A percentile compares a stretch with the other conserved stretches of the same genome.
phyloP scores from a whole-genome alignment of 805 yeast species.

The Wickerhamiella occidentalis region DNA sequence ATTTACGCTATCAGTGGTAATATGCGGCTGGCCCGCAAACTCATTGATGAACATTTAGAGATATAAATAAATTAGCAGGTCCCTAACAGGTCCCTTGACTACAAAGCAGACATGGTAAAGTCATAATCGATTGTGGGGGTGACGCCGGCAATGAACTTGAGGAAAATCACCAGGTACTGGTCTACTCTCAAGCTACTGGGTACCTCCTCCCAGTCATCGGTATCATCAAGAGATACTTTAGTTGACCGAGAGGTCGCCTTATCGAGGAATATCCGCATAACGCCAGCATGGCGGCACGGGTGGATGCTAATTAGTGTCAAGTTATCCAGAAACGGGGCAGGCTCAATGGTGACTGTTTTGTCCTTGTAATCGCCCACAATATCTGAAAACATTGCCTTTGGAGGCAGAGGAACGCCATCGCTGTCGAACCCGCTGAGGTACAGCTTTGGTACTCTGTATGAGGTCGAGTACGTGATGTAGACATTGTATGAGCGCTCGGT shows the following conservation, averaged over 20 bases:
- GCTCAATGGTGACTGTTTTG: conserved; percentile 93
- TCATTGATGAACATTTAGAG: conserved; percentile 55
- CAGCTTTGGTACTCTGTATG: conserved; percentile 91
- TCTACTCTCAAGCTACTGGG: conserved; percentile 61
- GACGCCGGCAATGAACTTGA: conserved; percentile 91
- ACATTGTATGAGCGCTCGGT: conserved; percentile 46
- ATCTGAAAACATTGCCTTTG: conserved; percentile 89
- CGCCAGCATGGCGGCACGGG: conserved; percentile 91
- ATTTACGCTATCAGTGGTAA: conserved; percentile 73
- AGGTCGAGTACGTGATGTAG: conserved; percentile 84
- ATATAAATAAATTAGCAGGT: conserved; percentile 26
- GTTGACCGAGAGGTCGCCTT: conserved; percentile 40
- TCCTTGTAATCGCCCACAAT: conserved; percentile 83
- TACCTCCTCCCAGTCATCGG: conserved; percentile 50
- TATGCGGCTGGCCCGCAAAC: conserved; percentile 43
- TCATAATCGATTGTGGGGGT: conserved; percentile 97
- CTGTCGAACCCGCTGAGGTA: conserved; percentile 77
- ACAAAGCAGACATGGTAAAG: conserved; percentile 99
- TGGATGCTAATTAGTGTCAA: conserved; percentile 78
- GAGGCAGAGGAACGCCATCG: conserved; percentile 75
- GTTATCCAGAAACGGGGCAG: conserved; percentile 68
- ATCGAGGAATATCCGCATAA: conserved; percentile 78
- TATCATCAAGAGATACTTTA: conserved; percentile 21
- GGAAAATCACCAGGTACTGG: conserved; percentile 76
- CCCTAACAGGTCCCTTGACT: too few species aligned